phyloP scores from a whole-genome alignment of 164 flowering plant genomes.

The Vitis cinerea region DNA sequence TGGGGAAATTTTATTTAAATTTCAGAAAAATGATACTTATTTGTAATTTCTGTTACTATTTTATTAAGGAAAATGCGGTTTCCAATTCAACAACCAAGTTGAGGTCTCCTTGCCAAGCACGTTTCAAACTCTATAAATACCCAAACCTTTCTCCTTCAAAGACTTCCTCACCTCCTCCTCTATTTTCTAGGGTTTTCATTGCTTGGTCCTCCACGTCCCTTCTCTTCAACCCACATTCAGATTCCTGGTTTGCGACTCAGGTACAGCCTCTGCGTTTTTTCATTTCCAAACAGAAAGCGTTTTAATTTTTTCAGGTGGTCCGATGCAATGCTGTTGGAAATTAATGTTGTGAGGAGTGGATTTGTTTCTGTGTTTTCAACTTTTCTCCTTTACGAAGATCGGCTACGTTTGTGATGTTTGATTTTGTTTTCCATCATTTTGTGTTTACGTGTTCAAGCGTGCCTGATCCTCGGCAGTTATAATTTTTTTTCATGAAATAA shows the following conservation, averaged over 20 bases:
- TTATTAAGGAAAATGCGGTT: background rate
- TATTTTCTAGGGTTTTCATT: slow-evolving; percentile 2
- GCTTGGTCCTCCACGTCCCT: background rate
- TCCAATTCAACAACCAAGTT: slow-evolving; percentile 12
- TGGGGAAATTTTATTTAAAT: too few relatives aligned
- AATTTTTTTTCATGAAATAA: too few relatives aligned
- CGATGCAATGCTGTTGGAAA: background rate
- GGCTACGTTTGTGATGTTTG: too few relatives aligned
- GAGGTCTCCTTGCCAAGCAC: slow-evolving; percentile 21
- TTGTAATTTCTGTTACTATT: too few relatives aligned
- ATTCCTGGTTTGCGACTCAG: too few relatives aligned
- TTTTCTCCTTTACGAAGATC: background rate
- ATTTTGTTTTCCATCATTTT: too few relatives aligned
- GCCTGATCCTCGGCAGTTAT: too few relatives aligned
- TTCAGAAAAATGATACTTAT: too few relatives aligned
- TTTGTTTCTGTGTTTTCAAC: background rate
- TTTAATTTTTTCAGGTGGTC: background rate
- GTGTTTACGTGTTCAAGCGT: too few relatives aligned
- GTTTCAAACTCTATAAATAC: slow-evolving; percentile 10
- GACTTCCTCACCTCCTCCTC: slow-evolving; percentile 10
- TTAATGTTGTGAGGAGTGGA: background rate
- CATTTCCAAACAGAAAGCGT: too few relatives aligned
- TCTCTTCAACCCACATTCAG: background rate
- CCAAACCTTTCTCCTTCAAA: background rate
- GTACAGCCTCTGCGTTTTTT: background rate